These are phyloP conservation scores for Curvularia spicifera DNA, from an alignment of 2,329 filamentous ascomycete genomes.

Conservation along the genomic window DNA sequence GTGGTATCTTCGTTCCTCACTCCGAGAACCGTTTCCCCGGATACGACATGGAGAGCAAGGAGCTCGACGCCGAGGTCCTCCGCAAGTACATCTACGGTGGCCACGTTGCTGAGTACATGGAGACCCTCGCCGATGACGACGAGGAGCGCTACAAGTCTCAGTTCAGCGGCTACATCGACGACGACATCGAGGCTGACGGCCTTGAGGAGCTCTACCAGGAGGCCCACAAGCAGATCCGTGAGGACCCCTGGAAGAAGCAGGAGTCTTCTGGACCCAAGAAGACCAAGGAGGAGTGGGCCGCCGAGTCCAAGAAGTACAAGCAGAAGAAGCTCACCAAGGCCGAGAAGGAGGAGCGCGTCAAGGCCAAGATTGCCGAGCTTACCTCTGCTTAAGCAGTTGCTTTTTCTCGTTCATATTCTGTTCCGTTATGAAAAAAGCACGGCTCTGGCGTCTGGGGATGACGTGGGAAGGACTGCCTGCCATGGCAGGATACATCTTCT, in stretches of 20 bases:
- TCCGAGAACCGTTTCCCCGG: conserved; percentile 99
- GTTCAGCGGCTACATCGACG: conserved; percentile 97
- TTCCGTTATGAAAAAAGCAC: conserved; percentile 45
- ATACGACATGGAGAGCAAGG: conserved; percentile 95
- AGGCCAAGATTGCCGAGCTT: conserved; percentile 89
- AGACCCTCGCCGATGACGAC: conserved; percentile 98
- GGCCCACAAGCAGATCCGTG: conserved; percentile 95
- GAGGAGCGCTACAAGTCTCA: conserved; percentile 99
- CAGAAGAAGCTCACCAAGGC: conserved; percentile 78
- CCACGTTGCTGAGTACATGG: conserved; percentile 99
- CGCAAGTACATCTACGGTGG: conserved; percentile 99
- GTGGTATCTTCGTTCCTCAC: conserved; percentile 96
- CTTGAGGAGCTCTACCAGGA: conserved; percentile 96
- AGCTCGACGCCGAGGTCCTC: conserved; percentile 95
- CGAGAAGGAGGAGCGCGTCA: conserved; percentile 81
- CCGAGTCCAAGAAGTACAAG: conserved; percentile 90
- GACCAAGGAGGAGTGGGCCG: conserved; percentile 96
- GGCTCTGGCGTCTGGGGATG: conserved; percentile 47
- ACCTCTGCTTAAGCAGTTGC: conserved; percentile 52
- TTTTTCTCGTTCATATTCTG: conserved; percentile 24
- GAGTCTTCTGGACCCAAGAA: conserved; percentile 81
- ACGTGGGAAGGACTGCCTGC: conserved; percentile 38
- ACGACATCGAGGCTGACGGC: conserved; percentile 93
- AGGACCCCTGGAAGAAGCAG: conserved; percentile 96
- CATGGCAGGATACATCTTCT: conserved; percentile 31